These are phyloP conservation scores for Xerocomus cyaneibrunnescens DNA, from an alignment of 1,284 basidiomycete genomes.

Conservation along the genomic window DNA sequence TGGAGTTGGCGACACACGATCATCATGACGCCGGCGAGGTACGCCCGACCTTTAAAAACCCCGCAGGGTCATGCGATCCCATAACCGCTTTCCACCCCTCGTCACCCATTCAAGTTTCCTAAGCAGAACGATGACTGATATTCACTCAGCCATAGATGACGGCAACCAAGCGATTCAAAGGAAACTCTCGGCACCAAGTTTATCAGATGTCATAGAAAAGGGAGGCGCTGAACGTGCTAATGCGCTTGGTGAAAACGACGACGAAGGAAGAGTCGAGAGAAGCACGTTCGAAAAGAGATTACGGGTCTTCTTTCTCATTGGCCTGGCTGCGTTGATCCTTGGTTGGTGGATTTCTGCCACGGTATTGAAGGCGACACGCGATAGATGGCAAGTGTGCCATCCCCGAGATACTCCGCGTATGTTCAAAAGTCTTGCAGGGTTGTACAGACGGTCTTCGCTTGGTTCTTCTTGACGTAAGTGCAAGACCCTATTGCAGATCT, in stretches of 20 bases:
- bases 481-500: not conserved
- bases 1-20: not conserved
- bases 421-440: conserved; percentile 46
- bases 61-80: not conserved
- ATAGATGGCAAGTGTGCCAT: conserved; percentile 55
- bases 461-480: conserved; percentile 71
- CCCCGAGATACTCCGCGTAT: conserved; percentile 1
- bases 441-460: conserved; percentile 76
- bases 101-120: not conserved
- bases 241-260: conserved; percentile 27
- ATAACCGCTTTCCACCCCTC: not conserved
- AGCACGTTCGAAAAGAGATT: conserved; percentile 27
- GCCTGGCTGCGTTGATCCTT: conserved; percentile 59
- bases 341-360: conserved; percentile 83
- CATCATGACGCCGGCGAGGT: too few species aligned
- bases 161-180: conserved; percentile 18
- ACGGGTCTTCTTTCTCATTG: conserved; percentile 48
- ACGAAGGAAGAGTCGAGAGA: conserved; percentile 17
- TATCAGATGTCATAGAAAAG: conserved; percentile 23
- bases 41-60: conserved; percentile 2
- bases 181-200: conserved; percentile 16
- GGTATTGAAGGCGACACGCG: conserved; percentile 63
- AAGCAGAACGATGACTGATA: conserved; percentile 21
- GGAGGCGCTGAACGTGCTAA: conserved; percentile 17
- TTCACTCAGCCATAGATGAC: not conserved